phyloP scores from a whole-genome alignment of 352 stramenopile genomes.

The Globisporangium parvum region DNA sequence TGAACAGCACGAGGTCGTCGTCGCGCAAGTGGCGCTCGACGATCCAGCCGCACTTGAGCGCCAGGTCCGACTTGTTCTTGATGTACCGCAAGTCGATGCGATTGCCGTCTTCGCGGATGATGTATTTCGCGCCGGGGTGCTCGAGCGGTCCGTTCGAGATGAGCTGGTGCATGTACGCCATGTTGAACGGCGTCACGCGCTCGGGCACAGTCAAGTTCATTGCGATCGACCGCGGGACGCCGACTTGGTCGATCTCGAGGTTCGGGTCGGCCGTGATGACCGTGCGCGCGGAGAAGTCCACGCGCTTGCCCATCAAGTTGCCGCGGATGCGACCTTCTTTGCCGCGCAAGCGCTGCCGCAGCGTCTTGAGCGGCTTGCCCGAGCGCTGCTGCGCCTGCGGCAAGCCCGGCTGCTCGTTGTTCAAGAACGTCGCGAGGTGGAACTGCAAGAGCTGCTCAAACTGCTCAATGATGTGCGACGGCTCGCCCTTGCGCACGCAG shows the following conservation, averaged over 20 bases:
- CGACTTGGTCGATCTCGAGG: conserved; percentile 98
- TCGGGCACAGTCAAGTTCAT: conserved; percentile 99
- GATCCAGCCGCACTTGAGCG: conserved; percentile 96
- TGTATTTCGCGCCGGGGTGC: conserved; percentile 98
- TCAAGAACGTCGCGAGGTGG: conserved; percentile 91
- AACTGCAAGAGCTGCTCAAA: conserved; percentile 86
- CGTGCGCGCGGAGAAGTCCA: conserved; percentile 98
- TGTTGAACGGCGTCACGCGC: conserved; percentile 99
- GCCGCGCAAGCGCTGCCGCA: conserved; percentile 93
- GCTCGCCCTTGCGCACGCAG: conserved; percentile 93
- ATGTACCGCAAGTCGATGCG: conserved; percentile 98
- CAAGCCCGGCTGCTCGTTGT: conserved; percentile 97
- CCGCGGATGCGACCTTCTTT: conserved; percentile 99
- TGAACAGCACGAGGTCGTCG: conserved; percentile 99
- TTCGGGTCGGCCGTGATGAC: conserved; percentile 99
- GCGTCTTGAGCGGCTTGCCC: conserved; percentile 97
- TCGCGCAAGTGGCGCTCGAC: conserved; percentile 98
- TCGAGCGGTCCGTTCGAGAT: conserved; percentile 95
- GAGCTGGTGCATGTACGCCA: conserved; percentile 92
- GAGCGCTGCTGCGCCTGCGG: conserved; percentile 95
- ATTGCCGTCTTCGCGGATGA: conserved; percentile 96
- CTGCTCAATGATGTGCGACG: conserved; percentile 95
- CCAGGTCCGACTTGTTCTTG: conserved; percentile 95
- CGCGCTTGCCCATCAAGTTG: conserved; percentile 99
- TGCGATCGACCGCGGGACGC: conserved; percentile 96